Conservation (phyloP, 768 basidiomycete species). For the Neoboletus brunneissimus region DNA sequence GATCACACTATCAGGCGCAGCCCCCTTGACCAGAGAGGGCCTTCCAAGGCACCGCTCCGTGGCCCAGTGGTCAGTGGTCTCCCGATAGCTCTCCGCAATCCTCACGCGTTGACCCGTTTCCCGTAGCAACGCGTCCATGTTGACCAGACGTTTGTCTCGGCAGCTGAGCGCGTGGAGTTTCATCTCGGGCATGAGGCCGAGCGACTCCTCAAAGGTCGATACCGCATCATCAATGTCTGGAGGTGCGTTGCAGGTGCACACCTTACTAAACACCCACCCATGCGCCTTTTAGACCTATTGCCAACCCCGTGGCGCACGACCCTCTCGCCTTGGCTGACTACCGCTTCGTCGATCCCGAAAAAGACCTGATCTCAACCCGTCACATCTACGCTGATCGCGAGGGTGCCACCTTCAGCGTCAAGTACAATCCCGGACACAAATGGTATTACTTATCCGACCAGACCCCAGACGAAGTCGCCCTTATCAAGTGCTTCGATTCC, state of each 20-base stretch:
- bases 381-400: conserved; percentile 36
- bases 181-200: conserved; percentile 43
- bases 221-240: conserved; percentile 48
- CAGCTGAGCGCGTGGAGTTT: conserved; percentile 36
- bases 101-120: background rate
- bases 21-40: background rate
- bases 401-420: conserved; percentile 36
- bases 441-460: conserved; percentile 42
- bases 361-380: conserved; percentile 38
- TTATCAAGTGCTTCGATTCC: conserved; percentile 48
- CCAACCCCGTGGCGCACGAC: conserved; percentile 36
- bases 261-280: background rate
- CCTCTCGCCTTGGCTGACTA: conserved; percentile 44
- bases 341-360: conserved; percentile 33
- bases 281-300: conserved; percentile 31
- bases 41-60: conserved; percentile 11
- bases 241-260: conserved; percentile 18
- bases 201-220: conserved; percentile 38
- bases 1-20: conserved; percentile 44
- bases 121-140: conserved; percentile 41
- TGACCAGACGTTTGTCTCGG: conserved; percentile 42
- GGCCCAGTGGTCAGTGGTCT: conserved; percentile 34
- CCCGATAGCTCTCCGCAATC: background rate
- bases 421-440: conserved; percentile 35
- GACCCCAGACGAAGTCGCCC: conserved; percentile 40